A percentile compares a stretch with the other conserved stretches of the same genome.
These are phyloP conservation scores for Aristolochia contorta DNA, from an alignment of 164 flowering plant species.

Conservation along the genomic window DNA sequence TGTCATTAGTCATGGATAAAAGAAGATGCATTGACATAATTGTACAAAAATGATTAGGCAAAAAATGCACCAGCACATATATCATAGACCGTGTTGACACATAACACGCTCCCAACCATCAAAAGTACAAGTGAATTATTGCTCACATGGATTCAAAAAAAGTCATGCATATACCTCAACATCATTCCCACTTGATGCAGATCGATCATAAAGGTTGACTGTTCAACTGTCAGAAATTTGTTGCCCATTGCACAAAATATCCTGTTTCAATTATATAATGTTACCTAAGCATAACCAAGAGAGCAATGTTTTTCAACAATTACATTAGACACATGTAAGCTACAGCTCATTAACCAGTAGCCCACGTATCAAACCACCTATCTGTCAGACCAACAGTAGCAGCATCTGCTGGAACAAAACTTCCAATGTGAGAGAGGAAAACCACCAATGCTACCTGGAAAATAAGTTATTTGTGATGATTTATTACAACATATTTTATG, in stretches of 20 bases:
- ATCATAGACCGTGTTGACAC: no score
- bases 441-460: conserved; percentile 90
- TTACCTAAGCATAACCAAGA: not conserved
- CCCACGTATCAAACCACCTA: conserved; percentile 55
- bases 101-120: no score
- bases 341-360: not conserved
- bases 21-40: not conserved
- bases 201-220: conserved; percentile 96
- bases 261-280: conserved; percentile 21
- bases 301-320: no score
- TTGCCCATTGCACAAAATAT: conserved; percentile 92
- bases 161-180: conserved; percentile 51
- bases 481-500: no score
- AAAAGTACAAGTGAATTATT: no score
- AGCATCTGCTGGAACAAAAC: conserved; percentile 95
- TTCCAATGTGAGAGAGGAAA: conserved; percentile 92
- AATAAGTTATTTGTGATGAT: not conserved
- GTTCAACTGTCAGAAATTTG: conserved; percentile 82
- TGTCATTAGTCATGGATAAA: conserved; percentile 2
- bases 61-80: not conserved
- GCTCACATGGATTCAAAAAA: not conserved
- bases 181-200: conserved; percentile 95
- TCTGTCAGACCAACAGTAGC: conserved; percentile 94
- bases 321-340: no score
- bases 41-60: not conserved